Evolutionary conservation across 2,329 filamentous ascomycete species (phyloP), one percentile per base, ranked within the genome.

Genomic region (Sclerotinia spermophila): DNA sequence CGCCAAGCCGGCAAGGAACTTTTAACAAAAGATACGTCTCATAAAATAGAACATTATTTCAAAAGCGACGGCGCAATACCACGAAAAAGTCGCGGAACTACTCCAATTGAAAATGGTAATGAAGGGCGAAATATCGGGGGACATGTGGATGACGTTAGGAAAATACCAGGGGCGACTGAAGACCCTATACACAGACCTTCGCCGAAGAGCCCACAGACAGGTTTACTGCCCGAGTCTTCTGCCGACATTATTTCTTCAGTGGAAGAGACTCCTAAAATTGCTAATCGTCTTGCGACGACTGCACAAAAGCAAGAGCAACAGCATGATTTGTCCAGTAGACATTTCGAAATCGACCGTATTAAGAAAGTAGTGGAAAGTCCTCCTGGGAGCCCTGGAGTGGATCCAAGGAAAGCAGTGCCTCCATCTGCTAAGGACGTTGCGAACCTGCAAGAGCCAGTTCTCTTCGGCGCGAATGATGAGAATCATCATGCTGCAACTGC

Each of bases 391-490:
- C 78, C 76, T 40, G 77, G 78, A 17, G 75, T 78, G 40, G 75
- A 79, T 74, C 77, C 79, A 68, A 72, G 74, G 44, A 75, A 77
- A 58, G 74, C 74, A 11, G 72, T 77, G 64, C 78, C 80, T 56
- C 76, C 80, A 48, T 74, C 77, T n/a, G 70, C 76, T 3, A 79
- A 82, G 44, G 79, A 82, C 69, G 75, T 75, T 70, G 76, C 76
- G 38, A 73, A 76, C 42, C 71, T 80, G 51, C 74, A 74, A 15
- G 78, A 77, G 60, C 75, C 76, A 58, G 71, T 76, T 2, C 53
- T 77, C 19, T 60, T 76, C 27, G 72, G 69, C 44, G 72, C 74
- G 24, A 74, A 76, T 19, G 75, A 78, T 67, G 69, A 58, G 30
- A 71, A 73, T 62, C 75, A 78, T 68, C 76, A 77, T 68, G 76